Evolutionary conservation across 352 stramenopile genomes (phyloP).

Genomic region (Globisporangium paddicum): DNA sequence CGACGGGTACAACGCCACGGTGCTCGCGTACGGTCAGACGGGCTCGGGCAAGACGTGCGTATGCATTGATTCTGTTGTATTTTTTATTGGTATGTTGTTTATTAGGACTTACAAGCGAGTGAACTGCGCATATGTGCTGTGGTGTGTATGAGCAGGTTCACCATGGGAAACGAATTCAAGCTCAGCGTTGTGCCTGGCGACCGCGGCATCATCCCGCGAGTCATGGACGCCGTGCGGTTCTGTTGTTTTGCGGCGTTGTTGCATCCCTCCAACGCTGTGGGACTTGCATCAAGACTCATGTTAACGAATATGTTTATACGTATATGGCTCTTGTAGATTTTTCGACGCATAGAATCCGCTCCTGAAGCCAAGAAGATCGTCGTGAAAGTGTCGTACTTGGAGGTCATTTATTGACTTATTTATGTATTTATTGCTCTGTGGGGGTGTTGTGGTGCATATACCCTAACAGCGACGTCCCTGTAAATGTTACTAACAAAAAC

Average conservation of each 20-base stretch:
- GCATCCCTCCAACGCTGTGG: no score
- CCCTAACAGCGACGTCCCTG: no score
- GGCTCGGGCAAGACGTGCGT: conserved; percentile 78
- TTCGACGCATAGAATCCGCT: conserved; percentile 25
- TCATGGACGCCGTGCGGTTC: conserved; percentile 55
- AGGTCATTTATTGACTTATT: no score
- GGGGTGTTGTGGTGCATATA: no score
- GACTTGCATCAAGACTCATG: no score
- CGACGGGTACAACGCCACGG: conserved; percentile 93
- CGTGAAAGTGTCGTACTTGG: conserved; percentile 71
- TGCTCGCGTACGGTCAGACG: conserved; percentile 95
- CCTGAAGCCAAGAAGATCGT: conserved; percentile 31
- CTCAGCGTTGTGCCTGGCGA: conserved; percentile 22
- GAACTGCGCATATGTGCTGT: conserved; percentile 8
- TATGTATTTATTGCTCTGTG: no score
- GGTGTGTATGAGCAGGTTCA: conserved; percentile 77
- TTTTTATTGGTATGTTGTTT: no score
- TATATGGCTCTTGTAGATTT: conserved; percentile 40
- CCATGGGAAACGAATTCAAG: conserved; percentile 90
- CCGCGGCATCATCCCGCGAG: conserved; percentile 76
- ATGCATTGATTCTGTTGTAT: not conserved
- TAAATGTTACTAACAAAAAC: no score
- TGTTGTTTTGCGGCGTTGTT: no score
- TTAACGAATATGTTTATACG: no score
- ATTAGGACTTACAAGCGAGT: no score